phyloP scores from a whole-genome alignment of 2,329 filamentous ascomycete species.

The Ophiostoma ulmi region DNA sequence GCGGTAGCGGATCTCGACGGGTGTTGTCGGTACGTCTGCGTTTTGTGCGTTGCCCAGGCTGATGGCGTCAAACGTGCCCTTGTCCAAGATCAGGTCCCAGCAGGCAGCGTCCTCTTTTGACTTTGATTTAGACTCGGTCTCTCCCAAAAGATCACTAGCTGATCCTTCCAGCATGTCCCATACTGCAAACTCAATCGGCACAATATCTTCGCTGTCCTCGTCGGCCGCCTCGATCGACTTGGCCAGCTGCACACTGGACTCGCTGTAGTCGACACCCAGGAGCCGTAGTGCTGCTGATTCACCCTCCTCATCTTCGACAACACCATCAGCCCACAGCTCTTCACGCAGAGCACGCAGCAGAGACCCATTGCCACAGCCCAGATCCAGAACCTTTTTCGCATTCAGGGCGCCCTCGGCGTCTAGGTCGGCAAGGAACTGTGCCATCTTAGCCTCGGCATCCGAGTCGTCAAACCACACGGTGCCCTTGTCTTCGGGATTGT shows the following conservation, averaged over 20 bases:
- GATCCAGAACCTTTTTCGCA: slow-evolving; percentile 64
- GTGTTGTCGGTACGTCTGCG: slow-evolving; percentile 34
- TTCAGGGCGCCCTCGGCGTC: slow-evolving; percentile 31
- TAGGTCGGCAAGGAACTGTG: slow-evolving; percentile 55
- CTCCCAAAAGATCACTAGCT: slow-evolving; percentile 6
- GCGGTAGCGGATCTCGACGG: slow-evolving; percentile 68
- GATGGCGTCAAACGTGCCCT: slow-evolving; percentile 96
- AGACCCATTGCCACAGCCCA: slow-evolving; percentile 92
- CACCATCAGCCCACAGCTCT: slow-evolving; percentile 38
- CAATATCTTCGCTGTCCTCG: slow-evolving; percentile 19
- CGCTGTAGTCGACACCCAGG: slow-evolving; percentile 85
- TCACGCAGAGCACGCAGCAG: slow-evolving; percentile 77
- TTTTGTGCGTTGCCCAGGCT: slow-evolving; percentile 57
- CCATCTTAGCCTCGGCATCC: slow-evolving; percentile 74
- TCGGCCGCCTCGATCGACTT: slow-evolving; percentile 50
- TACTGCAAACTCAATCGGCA: slow-evolving; percentile 41
- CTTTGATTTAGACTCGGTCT: neutral
- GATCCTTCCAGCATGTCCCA: slow-evolving; percentile 59
- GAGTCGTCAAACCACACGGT: slow-evolving; percentile 97
- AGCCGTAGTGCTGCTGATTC: slow-evolving; percentile 60
- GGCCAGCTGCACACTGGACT: slow-evolving; percentile 68
- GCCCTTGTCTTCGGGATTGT: slow-evolving; percentile 72
- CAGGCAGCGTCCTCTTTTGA: slow-evolving; percentile 37
- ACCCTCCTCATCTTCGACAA: slow-evolving; percentile 54
- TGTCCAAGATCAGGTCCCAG: slow-evolving; percentile 93